Evolutionary conservation across 192 early-diverging fungal genomes (phyloP), one percentile per base, ranked within the genome.

Genomic region (Backusella sp.): DNA sequence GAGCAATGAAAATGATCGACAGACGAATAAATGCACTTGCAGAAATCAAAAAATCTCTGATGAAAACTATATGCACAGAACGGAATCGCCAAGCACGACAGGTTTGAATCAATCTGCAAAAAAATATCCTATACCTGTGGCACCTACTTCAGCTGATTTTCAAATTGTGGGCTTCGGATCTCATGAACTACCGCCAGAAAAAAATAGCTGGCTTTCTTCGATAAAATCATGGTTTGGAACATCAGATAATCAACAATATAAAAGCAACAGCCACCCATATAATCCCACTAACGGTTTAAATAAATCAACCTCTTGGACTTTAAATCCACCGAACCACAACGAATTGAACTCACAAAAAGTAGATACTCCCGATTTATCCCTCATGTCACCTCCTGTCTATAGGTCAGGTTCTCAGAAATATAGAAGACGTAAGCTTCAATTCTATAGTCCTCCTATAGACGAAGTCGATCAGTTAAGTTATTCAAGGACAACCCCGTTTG

Each of bases 191-290:
- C 66, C 32, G 12, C 36, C 71, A 37, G 34, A 78, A 49, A 76
- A 68, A 26, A 19, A 52, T 15, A 75, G 70, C 15, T 80, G 74
- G 70, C 28, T 80, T 9, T 56, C 73, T 28, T 80, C 79, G 1
- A 75, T 80, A 42, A 80, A 75, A 37, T 72, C 70, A n/a, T 80
- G 74, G 79, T 76, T 80, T 75, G 72, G 62, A 5, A 3, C 23
- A 62, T 62, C 56, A 62, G 28, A 62, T 62, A 62, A 62, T 4
- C 26, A 28, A 4, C 23, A 62, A 8, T 11, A 28, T 1, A 42
- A 65, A 53, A 46, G 28, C 44, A 30, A 26, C 34, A 28, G 2
- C 6, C 4, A 0, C 19, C 28, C 17, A 17, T 11, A 8, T 26
- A 23, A 28, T 11, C 37, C 35, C 11, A 21, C 28, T 17, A 42